Evolutionary conservation across 345 rosid species (phyloP), one percentile per base, ranked within the genome.

Genomic region (Lagerstroemia speciosa): DNA sequence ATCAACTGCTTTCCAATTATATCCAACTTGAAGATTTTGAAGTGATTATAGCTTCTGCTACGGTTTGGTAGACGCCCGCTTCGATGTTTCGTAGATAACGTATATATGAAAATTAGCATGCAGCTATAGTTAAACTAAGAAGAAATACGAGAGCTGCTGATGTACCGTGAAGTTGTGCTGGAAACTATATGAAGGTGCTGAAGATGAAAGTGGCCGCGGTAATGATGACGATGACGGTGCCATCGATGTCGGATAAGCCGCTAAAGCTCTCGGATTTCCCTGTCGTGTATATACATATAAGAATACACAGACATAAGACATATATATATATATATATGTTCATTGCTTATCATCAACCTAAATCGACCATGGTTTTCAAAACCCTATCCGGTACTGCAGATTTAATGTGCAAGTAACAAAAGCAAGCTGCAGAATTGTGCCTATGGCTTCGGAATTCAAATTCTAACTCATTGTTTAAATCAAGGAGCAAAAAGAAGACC

Each of bases 211-310:
- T 22, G 55, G 55, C 55, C 19, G 12, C n/a, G 55, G 2, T 24
- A 50, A 1, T 50, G 46, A 41, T 31, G 89, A 83, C 32, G 91
- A 80, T 53, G 97, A 78, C 15, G 88, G 81, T 30, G 85, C 76
- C 66, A 78, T 67, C 2, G 86, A 73, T 74, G 65, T 22, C 22
- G 85, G 69, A 84, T 79, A 85, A 72, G 76, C 79, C 55, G 83
- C 65, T 67, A 86, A 92, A 70, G 80, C 75, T 80, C 82, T 82
- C 73, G 75, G 65, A 67, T 87, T 95, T 92, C 87, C 86, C 82
- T 79, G 65, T 69, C 46, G 58, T 31, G 64, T 62, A 67, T 22
- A 65, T 50, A 73, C n/a, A 69, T 10, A 31, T 62, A 62, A 61
- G n/a, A n/a, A n/a, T n/a, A n/a, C n/a, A n/a, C n/a, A n/a, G n/a